Percentiles rank a stretch among this genome's conserved stretches.
These are phyloP conservation scores for Cystobasidium ongulense DNA, from an alignment of 768 basidiomycete genomes.

Conservation along the genomic window DNA sequence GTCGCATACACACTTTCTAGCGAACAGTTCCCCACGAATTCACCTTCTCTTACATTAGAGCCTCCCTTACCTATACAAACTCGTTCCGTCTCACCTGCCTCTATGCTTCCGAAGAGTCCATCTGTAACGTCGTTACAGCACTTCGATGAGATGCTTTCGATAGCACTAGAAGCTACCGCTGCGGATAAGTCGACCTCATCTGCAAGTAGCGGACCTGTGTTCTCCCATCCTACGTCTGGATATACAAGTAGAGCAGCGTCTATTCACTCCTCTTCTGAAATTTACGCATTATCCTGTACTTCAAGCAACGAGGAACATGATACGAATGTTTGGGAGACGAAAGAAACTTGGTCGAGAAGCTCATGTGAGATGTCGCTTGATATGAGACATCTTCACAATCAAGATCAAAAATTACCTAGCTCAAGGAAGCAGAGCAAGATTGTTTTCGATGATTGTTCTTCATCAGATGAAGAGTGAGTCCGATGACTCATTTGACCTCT, in stretches of 20 bases:
- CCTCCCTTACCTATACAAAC: neutral
- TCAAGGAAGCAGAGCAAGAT: neutral
- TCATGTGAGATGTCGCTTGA: neutral
- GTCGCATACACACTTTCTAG: neutral
- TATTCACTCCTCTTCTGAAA: neutral
- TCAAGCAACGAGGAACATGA: neutral
- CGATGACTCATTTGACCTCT: too few relatives aligned
- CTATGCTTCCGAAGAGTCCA: neutral
- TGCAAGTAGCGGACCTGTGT: neutral
- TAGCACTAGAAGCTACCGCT: neutral
- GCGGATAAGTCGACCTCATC: neutral
- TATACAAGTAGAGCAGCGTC: neutral
- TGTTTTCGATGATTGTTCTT: neutral
- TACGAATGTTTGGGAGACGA: neutral
- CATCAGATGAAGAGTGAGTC: conserved; percentile 3
- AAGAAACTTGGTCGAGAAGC: neutral
- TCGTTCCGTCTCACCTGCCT: neutral
- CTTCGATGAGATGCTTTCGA: neutral
- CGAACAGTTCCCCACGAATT: neutral
- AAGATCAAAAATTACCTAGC: neutral
- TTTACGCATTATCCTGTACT: neutral
- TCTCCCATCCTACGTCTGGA: neutral
- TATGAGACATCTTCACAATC: neutral
- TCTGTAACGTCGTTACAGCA: neutral
- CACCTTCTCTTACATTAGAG: neutral